Percentiles rank a stretch among this genome's conserved stretches.
Evolutionary conservation across 129 eudicot species (phyloP).

Genomic region (Flaveria robusta): DNA sequence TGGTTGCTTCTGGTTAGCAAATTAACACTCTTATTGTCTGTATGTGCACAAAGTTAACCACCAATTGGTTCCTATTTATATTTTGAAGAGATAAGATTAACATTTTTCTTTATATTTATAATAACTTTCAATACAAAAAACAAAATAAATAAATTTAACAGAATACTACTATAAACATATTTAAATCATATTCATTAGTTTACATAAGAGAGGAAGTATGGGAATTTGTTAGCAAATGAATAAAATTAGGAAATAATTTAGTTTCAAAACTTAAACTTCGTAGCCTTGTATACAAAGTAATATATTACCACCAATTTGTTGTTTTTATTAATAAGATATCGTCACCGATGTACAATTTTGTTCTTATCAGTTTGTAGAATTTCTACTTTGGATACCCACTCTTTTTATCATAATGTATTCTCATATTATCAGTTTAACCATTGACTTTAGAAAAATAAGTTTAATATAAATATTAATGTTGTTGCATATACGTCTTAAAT

Average conservation of each 20-base stretch:
- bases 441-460: background rate
- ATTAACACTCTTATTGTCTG: background rate
- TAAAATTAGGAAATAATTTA: background rate
- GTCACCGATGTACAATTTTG: background rate
- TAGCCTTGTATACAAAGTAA: background rate
- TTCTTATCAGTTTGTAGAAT: background rate
- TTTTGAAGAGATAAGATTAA: background rate
- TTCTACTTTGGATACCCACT: background rate
- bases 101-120: background rate
- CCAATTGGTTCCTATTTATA: background rate
- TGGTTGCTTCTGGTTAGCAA: conserved; percentile 4
- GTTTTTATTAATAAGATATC: background rate
- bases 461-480: background rate
- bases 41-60: background rate
- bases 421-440: background rate
- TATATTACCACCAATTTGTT: background rate
- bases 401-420: background rate
- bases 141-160: background rate
- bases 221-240: too few relatives aligned
- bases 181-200: background rate
- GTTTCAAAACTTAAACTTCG: too few relatives aligned
- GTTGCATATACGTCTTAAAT: background rate
- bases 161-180: background rate
- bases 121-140: background rate
- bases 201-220: background rate